Evolutionary conservation across 805 yeast genomes (phyloP), one percentile per base, ranked within the genome.

Genomic region (Candida orba): DNA sequence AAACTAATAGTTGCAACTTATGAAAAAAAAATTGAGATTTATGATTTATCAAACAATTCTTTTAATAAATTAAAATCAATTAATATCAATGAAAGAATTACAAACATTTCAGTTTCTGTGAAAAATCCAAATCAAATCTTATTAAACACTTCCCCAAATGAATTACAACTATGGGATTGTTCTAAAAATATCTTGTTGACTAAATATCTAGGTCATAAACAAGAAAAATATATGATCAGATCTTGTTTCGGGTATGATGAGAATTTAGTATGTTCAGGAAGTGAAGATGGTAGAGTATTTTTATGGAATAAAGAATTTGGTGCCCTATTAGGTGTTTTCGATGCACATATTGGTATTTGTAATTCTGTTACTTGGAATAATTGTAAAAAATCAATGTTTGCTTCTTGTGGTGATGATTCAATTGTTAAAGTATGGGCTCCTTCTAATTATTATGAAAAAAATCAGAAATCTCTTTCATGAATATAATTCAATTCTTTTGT

Each of bases 351-450:
- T 10, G 78, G 78, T 0, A 66, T 78, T 46, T 84, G 91, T 50
- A 89, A 37, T 34, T 78, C 85, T 37, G 93, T 88, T 2, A 79
- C 82, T 46, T 88, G 93, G 90, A 80, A 78, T 51, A 73, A 78
- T 1, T 53, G 49, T 1, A 52, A 38, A 15, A 62, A 65, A 40
- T 54, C 61, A 12, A 64, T 81, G 62, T 81, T 90, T 76, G 93
- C 88, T 7, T 80, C 91, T 18, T 89, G 88, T 34, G 87, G 95
- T 14, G 96, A 89, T 60, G 96, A 90, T 59, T 72, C 75, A 17
- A 62, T 71, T 8, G 81, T 87, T 4, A 78, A 79, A 45, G 71
- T 87, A 7, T 84, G 88, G 89, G 80, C 76, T n/a, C 62, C 62
- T 23, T 43, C 50, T 9, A 34, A 15, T 27, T 27, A 27, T 27